Evolutionary conservation across 257 asterid genomes (phyloP).

Genomic region (Vinca minor): DNA sequence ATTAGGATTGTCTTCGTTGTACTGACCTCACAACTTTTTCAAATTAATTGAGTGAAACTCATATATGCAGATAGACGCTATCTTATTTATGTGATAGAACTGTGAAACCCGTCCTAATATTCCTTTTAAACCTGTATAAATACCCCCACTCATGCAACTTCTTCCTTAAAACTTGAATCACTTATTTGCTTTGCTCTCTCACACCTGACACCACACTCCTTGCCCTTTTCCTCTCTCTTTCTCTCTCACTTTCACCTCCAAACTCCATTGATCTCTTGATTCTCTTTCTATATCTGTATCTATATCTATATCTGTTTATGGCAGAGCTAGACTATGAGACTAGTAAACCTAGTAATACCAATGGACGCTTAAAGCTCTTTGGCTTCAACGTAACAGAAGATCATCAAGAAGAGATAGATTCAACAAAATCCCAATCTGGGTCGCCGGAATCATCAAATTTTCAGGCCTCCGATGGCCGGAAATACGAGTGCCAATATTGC

Average conservation of each 20-base stretch:
- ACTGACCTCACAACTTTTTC: too few species aligned
- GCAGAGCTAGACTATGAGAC: slow-evolving; percentile 46
- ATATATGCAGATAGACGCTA: too few species aligned
- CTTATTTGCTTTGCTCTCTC: too few species aligned
- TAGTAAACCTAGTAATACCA: slow-evolving; percentile 34
- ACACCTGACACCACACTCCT: too few species aligned
- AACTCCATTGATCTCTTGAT: neutral
- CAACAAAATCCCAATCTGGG: slow-evolving; percentile 32
- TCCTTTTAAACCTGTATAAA: slow-evolving; percentile 59
- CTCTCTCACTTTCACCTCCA: slow-evolving; percentile 11
- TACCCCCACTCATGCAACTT: slow-evolving; percentile 64
- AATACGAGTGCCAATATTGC: slow-evolving; percentile 95
- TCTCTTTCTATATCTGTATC: neutral
- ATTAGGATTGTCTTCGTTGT: too few species aligned
- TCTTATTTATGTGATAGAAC: too few species aligned
- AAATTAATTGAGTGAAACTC: too few species aligned
- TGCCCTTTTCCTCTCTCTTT: too few species aligned
- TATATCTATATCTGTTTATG: slow-evolving; percentile 27
- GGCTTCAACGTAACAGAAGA: slow-evolving; percentile 66
- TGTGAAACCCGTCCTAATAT: too few species aligned
- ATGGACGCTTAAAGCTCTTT: slow-evolving; percentile 61
- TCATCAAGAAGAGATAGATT: slow-evolving; percentile 41
- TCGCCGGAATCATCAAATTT: slow-evolving; percentile 41
- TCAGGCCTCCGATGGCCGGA: slow-evolving; percentile 59
- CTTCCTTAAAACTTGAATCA: slow-evolving; percentile 20